Evolutionary conservation across 2,329 filamentous ascomycete genomes (phyloP), one percentile per base, ranked within the genome.

Genomic region (Domatiomyces globalis): DNA sequence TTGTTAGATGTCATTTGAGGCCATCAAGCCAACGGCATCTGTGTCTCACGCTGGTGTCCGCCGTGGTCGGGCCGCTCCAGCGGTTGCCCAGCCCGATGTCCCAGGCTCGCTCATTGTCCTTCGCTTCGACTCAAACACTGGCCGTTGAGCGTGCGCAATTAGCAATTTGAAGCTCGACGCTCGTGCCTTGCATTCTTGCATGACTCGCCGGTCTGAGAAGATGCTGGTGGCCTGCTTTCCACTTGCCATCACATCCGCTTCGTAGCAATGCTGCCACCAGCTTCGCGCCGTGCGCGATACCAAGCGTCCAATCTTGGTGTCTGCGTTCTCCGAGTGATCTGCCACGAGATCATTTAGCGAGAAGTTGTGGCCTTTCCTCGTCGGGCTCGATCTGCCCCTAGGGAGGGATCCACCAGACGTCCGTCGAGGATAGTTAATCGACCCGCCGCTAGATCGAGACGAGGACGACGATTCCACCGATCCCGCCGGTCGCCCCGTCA

Each of bases 251-350:
- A 81, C 73, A 4, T 77, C 74, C 51, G 77, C 79, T 68, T 95
- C 90, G 65, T 95, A 96, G 71, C 90, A 95, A 49, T 85, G 80
- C 8, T 81, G 85, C 68, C 95, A 96, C 92, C 92, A 98, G 87
- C 90, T 96, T 44, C 92, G 78, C 1, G 88, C 90, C 9, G 96
- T 90, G 56, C 82, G 84, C 15, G 88, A 84, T 19, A 96, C 88
- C 75, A 94, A 94, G 63, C 87, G 89, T 12, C 87, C 87, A 63
- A 96, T 95, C 58, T 81, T 83, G 63, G 88, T 86, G 59, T 95
- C 87, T 19, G 84, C 83, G 12, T 77, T 72, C 0, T 79, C 74
- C n/a, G 79, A 77, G 36, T 81, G 75, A 57, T 87, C 82, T 27
- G 76, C 80, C 67, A 87, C 83, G 69, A 87, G 80, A 62, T 88